Evolutionary conservation across 495 filamentous ascomycete species (phyloP), one percentile per base, ranked within the genome.

Genomic region (Xeromyces bisporus): DNA sequence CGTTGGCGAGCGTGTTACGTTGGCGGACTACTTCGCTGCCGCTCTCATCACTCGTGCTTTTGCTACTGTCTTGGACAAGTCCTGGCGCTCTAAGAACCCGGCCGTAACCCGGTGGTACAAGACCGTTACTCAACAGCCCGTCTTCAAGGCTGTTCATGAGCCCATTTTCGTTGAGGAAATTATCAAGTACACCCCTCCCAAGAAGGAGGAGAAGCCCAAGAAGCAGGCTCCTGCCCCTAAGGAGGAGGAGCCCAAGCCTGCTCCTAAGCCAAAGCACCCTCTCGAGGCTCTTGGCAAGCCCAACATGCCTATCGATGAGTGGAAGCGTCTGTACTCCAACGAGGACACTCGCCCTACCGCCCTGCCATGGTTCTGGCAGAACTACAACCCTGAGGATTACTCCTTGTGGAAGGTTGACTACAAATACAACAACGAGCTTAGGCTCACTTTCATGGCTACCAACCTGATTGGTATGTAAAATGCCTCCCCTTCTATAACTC

Each of bases 291-390:
- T 96, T 23, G 74, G 75, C 38, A 77, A 72, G 55, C 69, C 91
- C 26, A 75, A 73, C 29, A 62, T 96, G 47, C 62, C 72, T 39
- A 70, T 96, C 33, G 89, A 99, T 49, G 89, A 99, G 51, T 92
- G 77, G 81, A 99, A 99, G 77, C 83, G 86, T 46, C 74, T 80
- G 56, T 99, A 94, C 77, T 96, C 91, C 47, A 99, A 99, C 73
- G 67, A 78, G 41, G 87, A 96, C 28, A 86, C 81, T 35, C 82
- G 79, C 26, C 44, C 64, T 38, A 75, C 63, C 25, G 82, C 86
- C 42, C 59, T 96, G 42, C 85, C 87, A 50, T 99, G 86, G 81
- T 96, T 99, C 73, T 99, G 86, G 86, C 72, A 93, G 66, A 77
- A 92, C 50, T 72, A 70, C 60, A 86, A 85, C 37, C 69, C 86